Evolutionary conservation across 2,329 filamentous ascomycete species (phyloP), one percentile per base, ranked within the genome.

Genomic region (Bertia moriformis): DNA sequence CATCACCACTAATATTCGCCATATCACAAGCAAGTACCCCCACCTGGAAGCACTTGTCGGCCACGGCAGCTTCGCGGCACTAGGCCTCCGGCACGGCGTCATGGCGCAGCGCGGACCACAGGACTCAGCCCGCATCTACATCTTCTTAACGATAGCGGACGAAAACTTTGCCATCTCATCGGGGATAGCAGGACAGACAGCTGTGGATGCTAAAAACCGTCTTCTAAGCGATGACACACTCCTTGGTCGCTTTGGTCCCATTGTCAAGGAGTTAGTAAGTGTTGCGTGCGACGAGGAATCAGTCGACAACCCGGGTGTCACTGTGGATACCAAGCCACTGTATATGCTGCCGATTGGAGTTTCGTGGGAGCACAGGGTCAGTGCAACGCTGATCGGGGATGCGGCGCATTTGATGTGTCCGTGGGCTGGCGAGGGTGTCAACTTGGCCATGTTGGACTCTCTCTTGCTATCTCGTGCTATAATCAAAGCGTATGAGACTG

Each of bases 371-470:
- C 43, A 55, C 10, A 47, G 51, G 3, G 27, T 53, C 0, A 64
- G 67, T 3, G 54, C 64, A 3, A 69, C 71, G 0, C 50, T 75
- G 12, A 49, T 74, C 14, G 71, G 71, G 3, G 69, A 74, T 45
- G 66, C 69, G 1, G 69, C 68, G 4, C 69, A 74, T 48, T 45
- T 72, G 12, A 67, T 70, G 60, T 62, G 61, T 3, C 64, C 66
- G 0, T 66, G 62, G 41, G 62, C 61, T 0, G 70, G 71, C 3
- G 67, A 69, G 38, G 69, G 70, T 1, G 69, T 71, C 27, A 73
- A 74, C 44, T 46, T 63, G 2, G 67, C 62, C 0, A 65, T 74
- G 62, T 49, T 54, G 24, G 69, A 74, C 47, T 56, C 66, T 0
- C 45, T 69, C n/a, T 51, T 63, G 13, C 50, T 74, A 3, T 59